Base-by-base conservation (phyloP, 345 rosid species). In the Aegle marmelos region DNA sequence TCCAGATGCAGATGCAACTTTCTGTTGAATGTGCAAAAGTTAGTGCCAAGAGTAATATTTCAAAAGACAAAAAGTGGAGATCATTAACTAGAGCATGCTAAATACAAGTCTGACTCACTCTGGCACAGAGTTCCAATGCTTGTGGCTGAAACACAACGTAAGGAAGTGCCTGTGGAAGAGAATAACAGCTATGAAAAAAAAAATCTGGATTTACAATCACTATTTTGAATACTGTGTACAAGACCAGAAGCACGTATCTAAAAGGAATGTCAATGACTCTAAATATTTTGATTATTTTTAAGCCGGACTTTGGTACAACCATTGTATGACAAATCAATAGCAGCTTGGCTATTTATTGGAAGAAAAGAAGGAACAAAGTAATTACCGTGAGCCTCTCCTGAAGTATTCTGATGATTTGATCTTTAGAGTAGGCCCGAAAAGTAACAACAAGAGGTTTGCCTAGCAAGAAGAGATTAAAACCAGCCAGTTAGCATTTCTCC, bases 1-100 rank as follows among this genome's bases (percentile, higher is more conserved):
- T 77, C 99, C 99, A 77, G 95, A 92, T 84, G 93, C 93, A 71
- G 99, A 93, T 33, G 97, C 93, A 76, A 95, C 94, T 93, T 89
- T 95, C 99, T 93, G 92, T 50, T 34, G 82, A 22, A 74, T 37
- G 30, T 41, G 41, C 73, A 79, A 68, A 1, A 31, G 39, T 76
- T 70, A 82, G 37, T 68, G 75, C 78, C 61, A 25, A 28, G 48
- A 65, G 73, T 58, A 70, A 30, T 45, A 60, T 24, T 9, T 74
- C 48, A 74, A 65, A 8, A 66, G 9, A 54, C 72, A 36, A 58
- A 65, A 62, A 36, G 16, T 19, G 17, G 68, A 79, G 14, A 34
- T 30, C 37, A 70, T 79, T 70, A 45, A 79, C 16, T 0, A 66
- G 34, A 45, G 24, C 17, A 62, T 24, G 25, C 22, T 30, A 17